phyloP scores from a whole-genome alignment of 306 rosid species.

The Pyrus bretschneideri region DNA sequence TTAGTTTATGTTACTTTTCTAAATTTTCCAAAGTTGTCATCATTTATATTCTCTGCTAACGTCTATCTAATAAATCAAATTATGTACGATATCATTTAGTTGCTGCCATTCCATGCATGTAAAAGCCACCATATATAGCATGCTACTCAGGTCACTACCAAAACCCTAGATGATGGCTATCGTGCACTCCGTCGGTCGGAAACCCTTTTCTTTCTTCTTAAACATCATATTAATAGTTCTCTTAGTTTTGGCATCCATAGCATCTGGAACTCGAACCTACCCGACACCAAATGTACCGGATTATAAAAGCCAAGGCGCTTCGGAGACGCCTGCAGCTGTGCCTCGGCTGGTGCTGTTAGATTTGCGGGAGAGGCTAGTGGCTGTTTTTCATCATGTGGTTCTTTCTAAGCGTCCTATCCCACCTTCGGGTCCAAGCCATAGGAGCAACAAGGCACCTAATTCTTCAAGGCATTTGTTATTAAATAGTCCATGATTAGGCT shows the following conservation, averaged over 20 bases:
- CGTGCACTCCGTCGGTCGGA: neutral
- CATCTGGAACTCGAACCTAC: neutral
- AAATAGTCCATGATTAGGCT: neutral
- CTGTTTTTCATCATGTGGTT: neutral
- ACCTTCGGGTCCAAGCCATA: slow-evolving; percentile 16
- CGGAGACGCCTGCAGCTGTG: neutral
- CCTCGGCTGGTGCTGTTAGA: neutral
- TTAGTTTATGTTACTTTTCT: neutral
- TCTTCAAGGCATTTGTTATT: neutral
- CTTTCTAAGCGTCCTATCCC: slow-evolving; percentile 5
- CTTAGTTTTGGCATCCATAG: neutral
- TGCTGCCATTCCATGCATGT: neutral
- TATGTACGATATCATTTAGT: neutral
- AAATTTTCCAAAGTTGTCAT: neutral
- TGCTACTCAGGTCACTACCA: neutral
- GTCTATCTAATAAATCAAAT: neutral
- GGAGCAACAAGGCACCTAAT: neutral
- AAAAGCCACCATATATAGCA: neutral
- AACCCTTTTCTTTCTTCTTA: neutral
- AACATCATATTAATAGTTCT: neutral
- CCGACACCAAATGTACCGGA: neutral
- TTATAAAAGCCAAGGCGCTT: neutral
- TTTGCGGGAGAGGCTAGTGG: neutral
- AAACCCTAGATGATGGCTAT: neutral
- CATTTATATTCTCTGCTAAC: neutral